Evolutionary conservation across 306 rosid genomes (phyloP), one percentile per base, ranked within the genome.

Genomic region (Sesbania bispinosa): DNA sequence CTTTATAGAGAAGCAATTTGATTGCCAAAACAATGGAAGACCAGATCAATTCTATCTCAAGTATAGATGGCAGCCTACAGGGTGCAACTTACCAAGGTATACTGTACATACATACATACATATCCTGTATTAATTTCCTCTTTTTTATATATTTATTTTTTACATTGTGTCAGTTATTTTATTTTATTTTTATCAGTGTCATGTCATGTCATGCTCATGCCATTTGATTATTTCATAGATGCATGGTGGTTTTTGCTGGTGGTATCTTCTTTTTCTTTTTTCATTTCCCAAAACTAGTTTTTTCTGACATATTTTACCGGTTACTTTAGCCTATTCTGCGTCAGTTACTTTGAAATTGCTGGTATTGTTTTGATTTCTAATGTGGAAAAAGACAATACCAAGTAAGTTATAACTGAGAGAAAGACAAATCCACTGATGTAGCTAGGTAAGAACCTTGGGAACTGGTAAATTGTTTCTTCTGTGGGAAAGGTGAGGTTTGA

Each of bases 21-120:
- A 86, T 68, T 92, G 98, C 69, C 16, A 52, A 0, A 57, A 4
- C 0, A 87, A 89, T 80, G 94, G 92, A 29, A 92, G 96, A 29
- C 88, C 90, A 8, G 94, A 92, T 43, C 62, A 76, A 38, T 35
- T 74, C 47, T 92, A 89, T 66, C 95, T 84, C 73, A 80, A 85
- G 19, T 87, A 83, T 54, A 72, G 90, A 71, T 92, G 98, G 98
- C 92, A 89, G 13, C 96, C 98, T 7, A 6, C 67, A 6, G 67
- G 54, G 18, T 92, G 98, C 80, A 67, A 71, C 74, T 74, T 89
- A 64, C 84, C 92, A 15, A 85, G 96, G 98, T 89, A 46, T 57
- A n/a, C n/a, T n/a, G n/a, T n/a, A n/a, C n/a, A n/a, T n/a, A 23
- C 4, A 38, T 2, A 10, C 16, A 30, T 1, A 5, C 16, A 5